Conservation (phyloP, 805 yeast species). For the Pachysolen tannophilus region DNA sequence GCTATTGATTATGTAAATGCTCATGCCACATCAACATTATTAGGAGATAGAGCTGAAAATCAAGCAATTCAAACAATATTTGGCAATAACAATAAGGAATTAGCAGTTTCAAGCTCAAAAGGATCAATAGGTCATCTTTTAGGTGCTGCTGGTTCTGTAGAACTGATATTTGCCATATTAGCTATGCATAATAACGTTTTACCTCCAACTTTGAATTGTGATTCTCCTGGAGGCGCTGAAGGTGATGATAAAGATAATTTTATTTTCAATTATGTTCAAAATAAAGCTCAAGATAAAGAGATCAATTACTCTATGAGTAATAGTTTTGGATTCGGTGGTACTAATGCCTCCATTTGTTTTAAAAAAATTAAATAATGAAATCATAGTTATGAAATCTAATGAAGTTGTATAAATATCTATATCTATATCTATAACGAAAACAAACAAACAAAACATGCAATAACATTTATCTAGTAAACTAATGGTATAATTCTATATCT, state of each 20-base stretch:
- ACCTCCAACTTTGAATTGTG: conserved; percentile 80
- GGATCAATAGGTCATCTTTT: conserved; percentile 90
- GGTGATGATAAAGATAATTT: conserved; percentile 35
- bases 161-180: conserved; percentile 70
- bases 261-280: conserved; percentile 50
- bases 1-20: conserved; percentile 81
- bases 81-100: conserved; percentile 23
- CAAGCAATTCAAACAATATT: conserved; percentile 58
- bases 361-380: conserved; percentile 19
- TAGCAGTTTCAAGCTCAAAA: conserved; percentile 73
- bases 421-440: too few relatives aligned
- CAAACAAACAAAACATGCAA: too few relatives aligned
- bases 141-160: conserved; percentile 96
- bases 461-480: too few relatives aligned
- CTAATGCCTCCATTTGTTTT: conserved; percentile 70
- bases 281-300: conserved; percentile 28
- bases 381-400: too few relatives aligned
- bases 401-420: too few relatives aligned
- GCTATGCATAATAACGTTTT: conserved; percentile 48
- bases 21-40: conserved; percentile 88
- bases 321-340: conserved; percentile 98
- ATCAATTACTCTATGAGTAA: conserved; percentile 66
- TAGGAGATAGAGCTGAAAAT: conserved; percentile 89
- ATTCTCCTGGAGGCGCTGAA: conserved; percentile 38
- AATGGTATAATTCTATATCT: conserved; percentile 22